Evolutionary conservation across 75 land plant species (phyloP).

Genomic region (Selaginella moellendorffii): DNA sequence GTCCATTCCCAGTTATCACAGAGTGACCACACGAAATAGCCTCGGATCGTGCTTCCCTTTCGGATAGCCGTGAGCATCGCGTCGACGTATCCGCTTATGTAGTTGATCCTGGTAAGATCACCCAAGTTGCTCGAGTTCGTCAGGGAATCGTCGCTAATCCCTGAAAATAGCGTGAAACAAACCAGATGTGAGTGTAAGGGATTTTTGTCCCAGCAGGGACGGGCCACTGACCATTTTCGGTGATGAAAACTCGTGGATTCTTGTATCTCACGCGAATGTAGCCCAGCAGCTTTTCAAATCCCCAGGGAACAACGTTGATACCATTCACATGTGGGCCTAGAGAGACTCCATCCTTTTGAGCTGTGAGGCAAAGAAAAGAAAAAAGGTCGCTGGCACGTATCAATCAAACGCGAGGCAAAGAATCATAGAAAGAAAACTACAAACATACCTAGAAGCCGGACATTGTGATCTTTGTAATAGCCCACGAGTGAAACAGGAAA

Average conservation of each 20-base stretch:
- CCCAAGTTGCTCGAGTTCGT: background rate
- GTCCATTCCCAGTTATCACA: background rate
- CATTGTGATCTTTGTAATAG: background rate
- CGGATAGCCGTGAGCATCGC: background rate
- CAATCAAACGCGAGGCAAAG: too few species aligned
- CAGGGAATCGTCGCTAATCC: background rate
- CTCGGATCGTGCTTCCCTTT: background rate
- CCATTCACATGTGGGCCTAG: background rate
- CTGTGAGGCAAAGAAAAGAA: background rate
- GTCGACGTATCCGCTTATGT: background rate
- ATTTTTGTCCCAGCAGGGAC: background rate
- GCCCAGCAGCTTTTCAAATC: slow-evolving; percentile 1
- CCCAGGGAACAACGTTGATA: background rate
- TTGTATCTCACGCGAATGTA: slow-evolving; percentile 1
- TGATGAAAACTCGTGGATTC: background rate
- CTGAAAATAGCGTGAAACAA: background rate
- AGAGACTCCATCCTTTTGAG: background rate
- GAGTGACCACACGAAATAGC: background rate
- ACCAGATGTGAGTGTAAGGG: background rate
- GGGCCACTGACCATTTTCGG: slow-evolving; percentile 2
- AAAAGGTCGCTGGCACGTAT: background rate
- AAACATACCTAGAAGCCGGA: background rate
- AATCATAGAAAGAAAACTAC: too few species aligned
- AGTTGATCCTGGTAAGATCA: background rate
- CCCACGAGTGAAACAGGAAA: background rate